Evolutionary conservation across 306 rosid species (phyloP).

Genomic region (Delonix regia): DNA sequence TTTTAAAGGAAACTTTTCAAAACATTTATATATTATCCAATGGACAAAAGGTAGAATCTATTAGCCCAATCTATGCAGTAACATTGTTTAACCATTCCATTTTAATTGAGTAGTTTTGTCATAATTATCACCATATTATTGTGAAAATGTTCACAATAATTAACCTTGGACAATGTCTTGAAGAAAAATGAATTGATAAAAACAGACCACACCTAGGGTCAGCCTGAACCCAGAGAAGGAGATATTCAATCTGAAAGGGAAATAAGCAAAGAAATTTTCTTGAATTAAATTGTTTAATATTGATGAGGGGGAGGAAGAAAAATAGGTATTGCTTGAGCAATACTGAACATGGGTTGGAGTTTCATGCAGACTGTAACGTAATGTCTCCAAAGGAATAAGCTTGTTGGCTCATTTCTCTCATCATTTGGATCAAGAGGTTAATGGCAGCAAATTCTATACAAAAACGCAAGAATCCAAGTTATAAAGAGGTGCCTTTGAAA

Average conservation of each 20-base stretch:
- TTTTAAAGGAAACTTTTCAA: too few relatives aligned
- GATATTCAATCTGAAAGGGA: background rate
- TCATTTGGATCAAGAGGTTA: conserved; percentile 11
- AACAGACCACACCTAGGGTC: background rate
- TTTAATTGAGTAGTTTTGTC: too few relatives aligned
- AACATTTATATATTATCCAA: too few relatives aligned
- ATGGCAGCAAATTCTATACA: background rate
- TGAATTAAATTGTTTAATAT: background rate
- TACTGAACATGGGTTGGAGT: background rate
- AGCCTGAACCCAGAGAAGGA: background rate
- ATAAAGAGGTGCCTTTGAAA: background rate
- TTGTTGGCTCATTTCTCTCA: conserved; percentile 2
- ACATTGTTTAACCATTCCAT: too few relatives aligned
- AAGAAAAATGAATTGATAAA: too few relatives aligned
- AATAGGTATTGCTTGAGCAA: background rate
- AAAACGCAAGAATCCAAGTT: background rate
- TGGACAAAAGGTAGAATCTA: too few relatives aligned
- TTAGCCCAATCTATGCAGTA: too few relatives aligned
- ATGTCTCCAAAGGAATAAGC: conserved; percentile 6
- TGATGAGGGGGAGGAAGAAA: background rate
- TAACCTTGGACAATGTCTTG: too few relatives aligned
- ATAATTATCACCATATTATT: too few relatives aligned
- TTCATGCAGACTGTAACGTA: background rate
- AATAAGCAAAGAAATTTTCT: background rate
- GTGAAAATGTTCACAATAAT: too few relatives aligned